Evolutionary conservation across 495 filamentous ascomycete species (phyloP), one percentile per base, ranked within the genome.

Genomic region (Trichoderma virens): DNA sequence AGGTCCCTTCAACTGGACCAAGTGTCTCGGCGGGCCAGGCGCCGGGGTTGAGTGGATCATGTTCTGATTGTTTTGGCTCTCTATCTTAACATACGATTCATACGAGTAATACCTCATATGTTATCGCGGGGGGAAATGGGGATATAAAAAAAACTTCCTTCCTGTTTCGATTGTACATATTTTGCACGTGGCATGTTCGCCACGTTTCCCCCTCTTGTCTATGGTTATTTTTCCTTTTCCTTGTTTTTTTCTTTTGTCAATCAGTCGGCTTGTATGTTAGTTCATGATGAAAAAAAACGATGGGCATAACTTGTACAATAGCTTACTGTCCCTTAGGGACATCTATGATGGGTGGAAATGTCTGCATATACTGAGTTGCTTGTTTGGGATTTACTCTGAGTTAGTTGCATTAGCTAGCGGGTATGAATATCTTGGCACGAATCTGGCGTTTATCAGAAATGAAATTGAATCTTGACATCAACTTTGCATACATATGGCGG

Each of bases 1-100:
- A 16, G 78, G 79, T 20, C 78, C 80, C 9, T 93, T 94, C 75
- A 83, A 86, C 70, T 94, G 90, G 90, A 83, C 88, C 16, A 85
- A 80, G 68, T 88, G 83, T 62, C 93, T 94, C 79, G 86, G 88
- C 68, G 83, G 87, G 13, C 73, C 74, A 2, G 77, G 77, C 43
- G 81, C 84, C 4, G 90, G 90, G 62, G 90, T 90, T 28, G 91
- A 96, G 78, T 94, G 91, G 77, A 92, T 94, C 74, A 89, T 93
- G 74, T 88, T 93, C 68, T 96, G 75, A 73, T 56, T 32, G 5
- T 0, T 2, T 51, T 43, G 34, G 18, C 7, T 59, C 20, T 59
- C 16, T 8, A 7, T 45, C n/a, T 45, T 45, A 45, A 45, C 41
- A 18, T 45, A 45, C 41, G 41, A 45, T 35, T 6, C n/a, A n/a